Evolutionary conservation across 371 early-diverging fungal genomes (phyloP).

Genomic region (Mortierella sp.): DNA sequence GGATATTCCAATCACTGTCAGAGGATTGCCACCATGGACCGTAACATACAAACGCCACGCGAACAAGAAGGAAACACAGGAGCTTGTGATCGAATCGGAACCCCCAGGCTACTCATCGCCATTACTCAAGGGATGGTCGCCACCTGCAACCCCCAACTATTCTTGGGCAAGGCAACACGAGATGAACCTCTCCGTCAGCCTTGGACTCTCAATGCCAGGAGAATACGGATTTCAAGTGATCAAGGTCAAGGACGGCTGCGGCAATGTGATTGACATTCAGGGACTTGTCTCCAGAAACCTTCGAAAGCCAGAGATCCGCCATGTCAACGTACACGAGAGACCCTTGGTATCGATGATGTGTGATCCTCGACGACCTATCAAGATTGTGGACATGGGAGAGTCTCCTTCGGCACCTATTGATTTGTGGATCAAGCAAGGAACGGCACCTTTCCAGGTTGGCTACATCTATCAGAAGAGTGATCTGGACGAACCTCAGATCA

Average conservation of each 20-base stretch:
- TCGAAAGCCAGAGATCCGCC: constrained; percentile 36
- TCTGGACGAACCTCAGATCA: constrained; percentile 32
- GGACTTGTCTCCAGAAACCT: constrained; percentile 22
- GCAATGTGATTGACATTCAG: constrained; percentile 31
- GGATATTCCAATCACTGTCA: constrained; percentile 34
- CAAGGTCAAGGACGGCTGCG: constrained; percentile 40
- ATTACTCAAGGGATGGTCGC: constrained; percentile 39
- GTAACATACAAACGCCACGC: constrained; percentile 36
- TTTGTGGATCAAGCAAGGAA: constrained; percentile 23
- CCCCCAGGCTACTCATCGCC: constrained; percentile 44
- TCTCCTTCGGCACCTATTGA: constrained; percentile 20
- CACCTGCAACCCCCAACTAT: constrained; percentile 28
- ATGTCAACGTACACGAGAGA: constrained; percentile 27
- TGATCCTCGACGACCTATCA: constrained; percentile 38
- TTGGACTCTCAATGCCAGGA: constrained; percentile 36
- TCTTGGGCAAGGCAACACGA: constrained; percentile 44
- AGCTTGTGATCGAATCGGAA: constrained; percentile 37
- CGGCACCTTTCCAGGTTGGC: constrained; percentile 31
- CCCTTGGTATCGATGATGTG: constrained; percentile 34
- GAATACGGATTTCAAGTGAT: constrained; percentile 33
- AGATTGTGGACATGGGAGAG: constrained; percentile 33
- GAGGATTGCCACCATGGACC: constrained; percentile 45
- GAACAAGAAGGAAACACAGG: constrained; percentile 21
- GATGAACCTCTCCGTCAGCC: constrained; percentile 38
- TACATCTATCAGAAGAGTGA: constrained; percentile 46